These are phyloP conservation scores for Iberis amara DNA, from an alignment of 441 rosid genomes.

Conservation along the genomic window DNA sequence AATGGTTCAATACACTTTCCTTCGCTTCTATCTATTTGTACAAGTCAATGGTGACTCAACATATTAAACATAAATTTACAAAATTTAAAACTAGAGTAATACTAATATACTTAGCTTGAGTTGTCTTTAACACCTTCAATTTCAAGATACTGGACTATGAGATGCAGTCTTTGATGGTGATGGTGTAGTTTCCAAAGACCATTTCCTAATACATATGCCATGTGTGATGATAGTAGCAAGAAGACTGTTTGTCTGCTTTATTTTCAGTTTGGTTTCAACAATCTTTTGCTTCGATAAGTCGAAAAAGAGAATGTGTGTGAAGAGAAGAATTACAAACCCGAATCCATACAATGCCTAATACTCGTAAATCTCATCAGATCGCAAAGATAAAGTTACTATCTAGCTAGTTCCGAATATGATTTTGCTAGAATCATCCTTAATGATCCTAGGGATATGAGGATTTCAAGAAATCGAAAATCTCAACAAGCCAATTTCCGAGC, in stretches of 20 bases:
- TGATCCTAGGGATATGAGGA: too few relatives aligned
- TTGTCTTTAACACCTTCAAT: slow-evolving; percentile 33
- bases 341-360: slow-evolving; percentile 94
- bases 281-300: not conserved
- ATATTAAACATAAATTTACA: slow-evolving; percentile 8
- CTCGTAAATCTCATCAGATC: too few relatives aligned
- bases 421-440: too few relatives aligned
- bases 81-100: too few relatives aligned
- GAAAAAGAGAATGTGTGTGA: not conserved
- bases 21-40: slow-evolving; percentile 28
- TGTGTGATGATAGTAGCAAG: slow-evolving; percentile 86
- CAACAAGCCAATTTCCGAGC: too few relatives aligned
- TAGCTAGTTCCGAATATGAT: too few relatives aligned
- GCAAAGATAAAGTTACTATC: too few relatives aligned
- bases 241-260: slow-evolving; percentile 65
- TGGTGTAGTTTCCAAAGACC: slow-evolving; percentile 89
- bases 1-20: slow-evolving; percentile 19
- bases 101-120: slow-evolving; percentile 5
- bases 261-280: not conserved
- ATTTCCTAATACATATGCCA: slow-evolving; percentile 80
- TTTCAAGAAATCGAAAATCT: too few relatives aligned
- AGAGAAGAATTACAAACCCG: slow-evolving; percentile 40
- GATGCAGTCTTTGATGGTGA: slow-evolving; percentile 62
- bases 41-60: slow-evolving; percentile 26
- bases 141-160: slow-evolving; percentile 57